phyloP scores from a whole-genome alignment of 352 stramenopile genomes.

The Aphanomyces euteiches region DNA sequence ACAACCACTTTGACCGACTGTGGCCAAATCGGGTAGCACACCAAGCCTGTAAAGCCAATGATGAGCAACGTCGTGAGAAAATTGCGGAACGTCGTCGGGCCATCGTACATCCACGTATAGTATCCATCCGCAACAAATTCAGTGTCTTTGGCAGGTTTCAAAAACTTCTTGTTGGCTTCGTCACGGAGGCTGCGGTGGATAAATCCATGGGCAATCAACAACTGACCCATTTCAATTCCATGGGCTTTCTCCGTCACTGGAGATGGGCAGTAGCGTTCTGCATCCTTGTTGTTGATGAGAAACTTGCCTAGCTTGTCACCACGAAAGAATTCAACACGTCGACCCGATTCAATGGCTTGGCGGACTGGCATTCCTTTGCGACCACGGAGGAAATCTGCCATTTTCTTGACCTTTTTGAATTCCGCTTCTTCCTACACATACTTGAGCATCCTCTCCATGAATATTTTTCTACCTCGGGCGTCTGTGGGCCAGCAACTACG shows the following conservation, averaged over 20 bases:
- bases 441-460: neutral
- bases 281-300: conserved; percentile 64
- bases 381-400: conserved; percentile 77
- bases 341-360: conserved; percentile 86
- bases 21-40: conserved; percentile 99
- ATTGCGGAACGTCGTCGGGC: conserved; percentile 96
- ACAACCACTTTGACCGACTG: conserved; percentile 96
- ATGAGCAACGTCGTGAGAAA: conserved; percentile 96
- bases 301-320: conserved; percentile 87
- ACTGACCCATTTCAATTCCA: conserved; percentile 61
- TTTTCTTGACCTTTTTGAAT: conserved; percentile 49
- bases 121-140: conserved; percentile 95
- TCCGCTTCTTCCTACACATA: conserved; percentile 25
- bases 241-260: conserved; percentile 72
- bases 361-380: conserved; percentile 85
- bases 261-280: conserved; percentile 83
- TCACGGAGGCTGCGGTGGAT: conserved; percentile 86
- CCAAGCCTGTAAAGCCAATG: conserved; percentile 95
- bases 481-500: conserved; percentile 7
- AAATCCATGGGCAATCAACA: conserved; percentile 73
- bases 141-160: conserved; percentile 76
- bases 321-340: conserved; percentile 90
- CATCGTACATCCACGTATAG: conserved; percentile 99
- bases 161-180: conserved; percentile 80
- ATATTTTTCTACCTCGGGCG: conserved; percentile 9